A percentile compares a stretch with the other conserved stretches of the same genome.
phyloP scores from a whole-genome alignment of 108 stramenopile genomes.

The Skeletonema costatum region DNA sequence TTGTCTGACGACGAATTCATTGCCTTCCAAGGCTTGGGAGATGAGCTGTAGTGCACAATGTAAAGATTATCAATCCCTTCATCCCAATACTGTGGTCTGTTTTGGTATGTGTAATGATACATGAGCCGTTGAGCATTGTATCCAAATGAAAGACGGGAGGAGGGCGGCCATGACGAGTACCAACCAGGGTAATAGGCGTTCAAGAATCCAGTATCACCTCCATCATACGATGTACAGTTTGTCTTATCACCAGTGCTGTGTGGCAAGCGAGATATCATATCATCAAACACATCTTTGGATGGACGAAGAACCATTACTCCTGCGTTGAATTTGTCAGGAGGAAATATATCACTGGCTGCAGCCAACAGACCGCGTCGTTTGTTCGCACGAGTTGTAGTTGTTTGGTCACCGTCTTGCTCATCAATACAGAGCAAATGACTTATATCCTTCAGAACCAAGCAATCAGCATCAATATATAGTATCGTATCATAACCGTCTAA shows the following conservation, averaged over 20 bases:
- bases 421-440: constrained; percentile 61
- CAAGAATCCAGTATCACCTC: constrained; percentile 90
- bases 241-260: background rate
- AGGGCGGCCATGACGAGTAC: constrained; percentile 59
- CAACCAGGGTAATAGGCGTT: constrained; percentile 83
- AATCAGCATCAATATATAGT: constrained; percentile 85
- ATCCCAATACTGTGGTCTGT: constrained; percentile 78
- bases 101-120: constrained; percentile 68
- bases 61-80: constrained; percentile 48
- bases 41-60: constrained; percentile 78
- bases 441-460: constrained; percentile 69
- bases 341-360: constrained; percentile 87
- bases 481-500: constrained; percentile 71
- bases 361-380: constrained; percentile 71
- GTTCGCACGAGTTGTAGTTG: constrained; percentile 16
- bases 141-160: constrained; percentile 65
- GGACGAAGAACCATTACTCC: constrained; percentile 90
- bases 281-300: constrained; percentile 43
- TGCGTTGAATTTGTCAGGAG: constrained; percentile 88
- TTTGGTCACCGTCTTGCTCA: background rate
- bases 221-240: constrained; percentile 66
- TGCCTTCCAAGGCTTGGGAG: constrained; percentile 86
- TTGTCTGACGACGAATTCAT: background rate
- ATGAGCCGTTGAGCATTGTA: constrained; percentile 87
- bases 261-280: constrained; percentile 44